Conservation (phyloP, 441 rosid genomes). For the Viola pubescens region DNA sequence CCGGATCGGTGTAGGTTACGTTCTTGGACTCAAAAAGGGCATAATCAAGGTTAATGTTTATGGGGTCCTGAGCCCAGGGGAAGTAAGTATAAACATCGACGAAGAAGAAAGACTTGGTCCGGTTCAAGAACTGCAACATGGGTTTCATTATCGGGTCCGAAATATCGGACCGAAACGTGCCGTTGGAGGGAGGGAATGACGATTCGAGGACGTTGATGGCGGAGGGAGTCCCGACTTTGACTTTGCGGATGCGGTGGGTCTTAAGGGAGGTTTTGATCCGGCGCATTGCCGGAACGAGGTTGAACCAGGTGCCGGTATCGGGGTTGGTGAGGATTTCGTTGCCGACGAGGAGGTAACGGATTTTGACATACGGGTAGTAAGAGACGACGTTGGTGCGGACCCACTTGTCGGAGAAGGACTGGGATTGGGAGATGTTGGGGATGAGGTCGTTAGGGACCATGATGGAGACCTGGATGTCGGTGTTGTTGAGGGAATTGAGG, state of each 20-base stretch:
- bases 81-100: conserved; percentile 75
- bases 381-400: conserved; percentile 49
- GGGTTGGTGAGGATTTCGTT: conserved; percentile 62
- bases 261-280: conserved; percentile 45
- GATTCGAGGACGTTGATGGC: conserved; percentile 65
- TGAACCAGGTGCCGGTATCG: conserved; percentile 42
- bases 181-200: conserved; percentile 74
- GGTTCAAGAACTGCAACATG: conserved; percentile 68
- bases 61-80: conserved; percentile 55
- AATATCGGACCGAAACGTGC: conserved; percentile 59
- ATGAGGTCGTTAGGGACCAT: conserved; percentile 75
- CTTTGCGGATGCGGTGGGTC: conserved; percentile 29
- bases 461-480: conserved; percentile 54
- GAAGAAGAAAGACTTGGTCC: conserved; percentile 73
- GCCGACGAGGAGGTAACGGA: conserved; percentile 81
- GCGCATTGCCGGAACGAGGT: conserved; percentile 72
- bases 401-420: conserved; percentile 64
- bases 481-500: conserved; percentile 50
- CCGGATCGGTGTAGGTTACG: conserved; percentile 53
- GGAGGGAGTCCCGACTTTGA: conserved; percentile 64
- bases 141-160: conserved; percentile 48
- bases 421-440: conserved; percentile 42
- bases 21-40: conserved; percentile 49
- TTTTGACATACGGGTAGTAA: conserved; percentile 48
- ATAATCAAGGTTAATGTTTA: conserved; percentile 46